These are phyloP conservation scores for Ceratobasidium sp. DNA, from an alignment of 1,284 basidiomycete species.

Conservation along the genomic window DNA sequence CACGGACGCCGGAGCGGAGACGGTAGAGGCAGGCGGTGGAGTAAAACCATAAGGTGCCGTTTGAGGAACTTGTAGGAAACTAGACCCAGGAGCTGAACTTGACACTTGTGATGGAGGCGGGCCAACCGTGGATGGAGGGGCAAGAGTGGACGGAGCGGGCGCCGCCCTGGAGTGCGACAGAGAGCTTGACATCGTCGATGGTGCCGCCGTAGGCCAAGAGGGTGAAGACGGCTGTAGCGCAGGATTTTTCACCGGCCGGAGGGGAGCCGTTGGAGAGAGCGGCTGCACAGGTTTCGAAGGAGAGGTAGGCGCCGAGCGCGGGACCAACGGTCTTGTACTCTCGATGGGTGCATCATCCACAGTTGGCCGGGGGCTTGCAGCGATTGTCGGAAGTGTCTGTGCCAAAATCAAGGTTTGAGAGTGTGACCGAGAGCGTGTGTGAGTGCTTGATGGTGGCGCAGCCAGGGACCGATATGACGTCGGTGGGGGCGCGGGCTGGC, in stretches of 20 bases:
- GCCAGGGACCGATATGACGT: conserved; percentile 7
- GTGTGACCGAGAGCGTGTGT: conserved; percentile 16
- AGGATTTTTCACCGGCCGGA: background rate
- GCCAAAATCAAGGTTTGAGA: conserved; percentile 23
- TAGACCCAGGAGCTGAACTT: background rate
- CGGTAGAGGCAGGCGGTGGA: background rate
- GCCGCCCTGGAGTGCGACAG: background rate
- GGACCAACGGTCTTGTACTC: background rate
- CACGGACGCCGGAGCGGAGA: conserved; percentile 11
- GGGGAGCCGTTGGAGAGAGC: background rate
- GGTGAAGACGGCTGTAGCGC: background rate
- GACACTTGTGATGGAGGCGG: background rate
- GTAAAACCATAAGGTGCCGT: conserved; percentile 12
- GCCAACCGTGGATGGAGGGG: background rate
- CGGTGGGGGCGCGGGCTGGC: conserved; percentile 15
- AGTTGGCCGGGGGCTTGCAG: conserved; percentile 25
- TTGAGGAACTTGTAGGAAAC: conserved; percentile 21
- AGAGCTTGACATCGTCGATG: background rate
- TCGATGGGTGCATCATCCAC: background rate
- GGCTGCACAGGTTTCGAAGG: background rate
- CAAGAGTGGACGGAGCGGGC: background rate
- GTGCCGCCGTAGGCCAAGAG: background rate
- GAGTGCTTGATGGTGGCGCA: background rate
- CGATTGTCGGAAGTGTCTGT: conserved; percentile 24
- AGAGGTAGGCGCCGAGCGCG: background rate